These are phyloP conservation scores for Salix brachista DNA, from an alignment of 345 rosid genomes.

Conservation along the genomic window DNA sequence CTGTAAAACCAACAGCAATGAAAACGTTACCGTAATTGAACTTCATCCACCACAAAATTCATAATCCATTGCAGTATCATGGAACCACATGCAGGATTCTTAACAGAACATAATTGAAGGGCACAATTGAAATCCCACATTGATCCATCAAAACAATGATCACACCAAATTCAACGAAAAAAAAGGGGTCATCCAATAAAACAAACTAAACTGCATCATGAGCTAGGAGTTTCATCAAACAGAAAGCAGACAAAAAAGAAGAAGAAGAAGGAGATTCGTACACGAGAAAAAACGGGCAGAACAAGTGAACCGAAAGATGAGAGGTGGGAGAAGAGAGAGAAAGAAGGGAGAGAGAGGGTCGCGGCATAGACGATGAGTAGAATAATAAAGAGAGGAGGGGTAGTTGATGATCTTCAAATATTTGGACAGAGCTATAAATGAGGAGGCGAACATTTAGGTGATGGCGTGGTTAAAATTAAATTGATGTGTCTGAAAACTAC, in stretches of 20 bases:
- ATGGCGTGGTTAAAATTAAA: neutral
- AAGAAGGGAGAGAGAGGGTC: neutral
- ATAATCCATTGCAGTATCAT: neutral
- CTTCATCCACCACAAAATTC: neutral
- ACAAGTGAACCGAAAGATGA: neutral
- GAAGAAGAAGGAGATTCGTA: neutral
- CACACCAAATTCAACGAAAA: neutral
- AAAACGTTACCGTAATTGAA: neutral
- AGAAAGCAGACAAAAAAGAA: neutral
- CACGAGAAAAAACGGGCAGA: neutral
- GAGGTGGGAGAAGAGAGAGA: neutral
- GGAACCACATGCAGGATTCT: neutral
- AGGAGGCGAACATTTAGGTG: slow-evolving; percentile 17
- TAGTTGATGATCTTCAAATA: neutral
- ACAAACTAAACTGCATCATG: neutral
- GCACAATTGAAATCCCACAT: neutral
- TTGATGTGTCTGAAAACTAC: neutral
- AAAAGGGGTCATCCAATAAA: neutral
- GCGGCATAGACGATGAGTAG: neutral
- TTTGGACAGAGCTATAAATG: slow-evolving; percentile 18
- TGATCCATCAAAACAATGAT: neutral
- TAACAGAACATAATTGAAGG: neutral
- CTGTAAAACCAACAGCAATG: slow-evolving; percentile 32
- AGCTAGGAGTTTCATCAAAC: slow-evolving; percentile 24
- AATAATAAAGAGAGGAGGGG: neutral